A percentile compares a stretch with the other conserved stretches of the same genome.
phyloP scores from a whole-genome alignment of 2,329 filamentous ascomycete genomes.

The Cercospora sp. region DNA sequence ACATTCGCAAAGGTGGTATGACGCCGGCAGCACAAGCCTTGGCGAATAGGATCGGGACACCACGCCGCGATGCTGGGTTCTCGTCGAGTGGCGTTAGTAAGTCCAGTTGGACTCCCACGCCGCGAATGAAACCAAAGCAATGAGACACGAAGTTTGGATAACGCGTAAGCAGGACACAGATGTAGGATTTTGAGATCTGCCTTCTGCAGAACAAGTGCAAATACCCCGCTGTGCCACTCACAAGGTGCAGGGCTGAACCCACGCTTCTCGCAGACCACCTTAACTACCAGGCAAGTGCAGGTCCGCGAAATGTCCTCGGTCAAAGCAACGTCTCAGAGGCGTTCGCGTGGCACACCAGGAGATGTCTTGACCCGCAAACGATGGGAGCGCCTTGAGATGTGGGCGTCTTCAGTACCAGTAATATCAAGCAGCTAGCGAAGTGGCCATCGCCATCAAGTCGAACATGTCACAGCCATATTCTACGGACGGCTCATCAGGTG shows the following conservation, averaged over 20 bases:
- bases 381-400: not conserved
- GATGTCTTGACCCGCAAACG: not conserved
- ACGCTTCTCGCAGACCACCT: not conserved
- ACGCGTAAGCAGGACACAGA: not conserved
- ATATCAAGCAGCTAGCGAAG: not conserved
- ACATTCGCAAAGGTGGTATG: conserved; percentile 51
- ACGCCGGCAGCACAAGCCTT: conserved; percentile 74
- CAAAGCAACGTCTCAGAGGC: not conserved
- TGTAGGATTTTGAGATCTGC: not conserved
- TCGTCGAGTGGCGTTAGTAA: conserved; percentile 9
- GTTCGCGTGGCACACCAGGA: not conserved
- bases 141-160: conserved; percentile 11
- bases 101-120: conserved; percentile 27
- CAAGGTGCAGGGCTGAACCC: not conserved
- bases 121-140: conserved; percentile 21
- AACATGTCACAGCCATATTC: not conserved
- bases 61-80: conserved; percentile 29
- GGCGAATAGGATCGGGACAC: conserved; percentile 61
- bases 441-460: not conserved
- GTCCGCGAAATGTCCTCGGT: not conserved
- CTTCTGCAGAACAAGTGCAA: not conserved
- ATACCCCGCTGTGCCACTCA: conserved; percentile 5
- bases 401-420: not conserved
- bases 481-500: not conserved
- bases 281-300: not conserved